These are phyloP conservation scores for Fusarium circinatum DNA, from an alignment of 2,329 filamentous ascomycete genomes.

Conservation along the genomic window DNA sequence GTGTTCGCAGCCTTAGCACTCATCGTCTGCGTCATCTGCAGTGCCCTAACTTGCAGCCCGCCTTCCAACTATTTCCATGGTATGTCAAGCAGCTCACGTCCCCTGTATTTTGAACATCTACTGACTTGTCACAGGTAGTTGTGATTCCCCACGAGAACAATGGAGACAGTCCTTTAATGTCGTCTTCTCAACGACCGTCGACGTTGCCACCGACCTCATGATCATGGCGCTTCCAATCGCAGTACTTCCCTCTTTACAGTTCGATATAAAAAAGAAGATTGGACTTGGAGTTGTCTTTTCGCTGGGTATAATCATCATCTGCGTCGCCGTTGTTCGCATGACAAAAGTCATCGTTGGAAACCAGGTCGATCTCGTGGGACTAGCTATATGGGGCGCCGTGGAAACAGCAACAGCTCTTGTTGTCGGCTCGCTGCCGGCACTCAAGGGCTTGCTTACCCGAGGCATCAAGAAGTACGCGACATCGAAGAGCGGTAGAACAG, in stretches of 20 bases:
- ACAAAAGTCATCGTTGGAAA: constrained; percentile 18
- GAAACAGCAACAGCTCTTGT: constrained; percentile 26
- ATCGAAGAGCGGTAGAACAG: constrained; percentile 1
- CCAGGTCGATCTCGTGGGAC: constrained; percentile 15
- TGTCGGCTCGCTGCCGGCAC: constrained; percentile 13
- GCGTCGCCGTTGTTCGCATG: constrained; percentile 20
- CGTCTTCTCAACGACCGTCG: constrained; percentile 23
- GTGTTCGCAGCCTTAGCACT: not conserved
- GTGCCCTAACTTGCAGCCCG: constrained; percentile 5
- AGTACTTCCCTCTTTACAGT: constrained; percentile 14
- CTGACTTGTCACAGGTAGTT: not conserved
- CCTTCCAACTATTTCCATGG: constrained; percentile 22
- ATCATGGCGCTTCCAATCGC: constrained; percentile 29
- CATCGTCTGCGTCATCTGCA: constrained; percentile 11
- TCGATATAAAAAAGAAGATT: constrained; percentile 22
- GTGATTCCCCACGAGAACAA: constrained; percentile 5
- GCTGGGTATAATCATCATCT: constrained; percentile 17
- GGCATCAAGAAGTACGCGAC: constrained; percentile 16
- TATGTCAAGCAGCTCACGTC: not conserved
- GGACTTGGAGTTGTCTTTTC: constrained; percentile 20
- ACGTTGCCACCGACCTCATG: constrained; percentile 19
- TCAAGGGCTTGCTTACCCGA: constrained; percentile 15
- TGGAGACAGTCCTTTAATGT: constrained; percentile 14
- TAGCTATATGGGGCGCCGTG: constrained; percentile 22
- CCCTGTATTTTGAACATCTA: fast-evolving